phyloP scores from a whole-genome alignment of 495 filamentous ascomycete genomes.

The Aspergillus sparsus region DNA sequence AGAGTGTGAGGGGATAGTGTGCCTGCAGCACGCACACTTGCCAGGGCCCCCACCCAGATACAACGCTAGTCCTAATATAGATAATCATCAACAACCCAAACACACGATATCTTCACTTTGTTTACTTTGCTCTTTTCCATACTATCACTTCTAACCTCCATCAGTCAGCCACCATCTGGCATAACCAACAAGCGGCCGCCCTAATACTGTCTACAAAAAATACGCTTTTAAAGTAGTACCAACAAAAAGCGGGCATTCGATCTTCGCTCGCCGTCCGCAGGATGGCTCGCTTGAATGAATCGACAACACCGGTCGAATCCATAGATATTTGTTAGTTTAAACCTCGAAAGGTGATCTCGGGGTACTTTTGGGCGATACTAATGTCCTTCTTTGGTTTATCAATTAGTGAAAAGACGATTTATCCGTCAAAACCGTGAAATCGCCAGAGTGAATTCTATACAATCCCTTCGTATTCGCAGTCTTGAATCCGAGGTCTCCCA shows the following conservation, averaged over 20 bases:
- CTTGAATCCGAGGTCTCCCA: conserved; percentile 84
- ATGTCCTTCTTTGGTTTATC: conserved; percentile 10
- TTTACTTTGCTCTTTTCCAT: conserved; percentile 20
- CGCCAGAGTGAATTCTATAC: conserved; percentile 83
- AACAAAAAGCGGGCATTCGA: not conserved
- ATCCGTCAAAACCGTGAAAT: conserved; percentile 94
- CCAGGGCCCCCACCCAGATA: conserved; percentile 11
- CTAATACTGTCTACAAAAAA: not conserved
- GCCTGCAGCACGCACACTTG: conserved; percentile 5
- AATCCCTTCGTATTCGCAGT: conserved; percentile 83
- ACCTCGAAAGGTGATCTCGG: not conserved
- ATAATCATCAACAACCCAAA: conserved; percentile 45
- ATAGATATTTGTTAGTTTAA: conserved; percentile 74
- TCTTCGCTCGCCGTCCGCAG: conserved; percentile 6
- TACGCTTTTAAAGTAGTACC: not conserved
- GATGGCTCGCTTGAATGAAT: conserved; percentile 91
- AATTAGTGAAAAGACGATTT: conserved; percentile 78
- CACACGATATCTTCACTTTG: conserved; percentile 12
- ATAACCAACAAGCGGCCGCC: not conserved
- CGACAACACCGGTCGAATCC: conserved; percentile 64
- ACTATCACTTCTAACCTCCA: not conserved
- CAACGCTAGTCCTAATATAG: conserved; percentile 36
- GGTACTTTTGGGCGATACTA: conserved; percentile 13
- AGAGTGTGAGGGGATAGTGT: too few relatives aligned
- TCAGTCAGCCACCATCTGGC: not conserved